Evolutionary conservation across 1,284 basidiomycete genomes (phyloP).

Genomic region (Butyriboletus appendiculatus): DNA sequence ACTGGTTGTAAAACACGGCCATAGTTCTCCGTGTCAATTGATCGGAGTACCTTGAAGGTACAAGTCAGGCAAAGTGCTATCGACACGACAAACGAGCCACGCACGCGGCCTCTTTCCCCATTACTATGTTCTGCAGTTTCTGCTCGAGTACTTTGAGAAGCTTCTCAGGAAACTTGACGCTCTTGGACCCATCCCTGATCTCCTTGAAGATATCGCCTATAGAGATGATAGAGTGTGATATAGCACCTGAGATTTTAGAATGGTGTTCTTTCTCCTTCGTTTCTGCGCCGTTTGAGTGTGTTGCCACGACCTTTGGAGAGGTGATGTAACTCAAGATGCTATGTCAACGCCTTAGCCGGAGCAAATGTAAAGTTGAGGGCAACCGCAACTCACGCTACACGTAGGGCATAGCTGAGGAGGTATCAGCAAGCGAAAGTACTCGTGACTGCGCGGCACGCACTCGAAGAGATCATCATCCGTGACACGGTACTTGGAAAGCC

Average conservation of each 20-base stretch:
- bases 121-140: slow-evolving; percentile 86
- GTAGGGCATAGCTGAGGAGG: slow-evolving; percentile 64
- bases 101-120: slow-evolving; percentile 86
- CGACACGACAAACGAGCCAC: slow-evolving; percentile 35
- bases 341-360: slow-evolving; percentile 16
- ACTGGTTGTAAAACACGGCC: slow-evolving; percentile 89
- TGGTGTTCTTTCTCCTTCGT: slow-evolving; percentile 61
- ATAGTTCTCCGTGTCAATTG: slow-evolving; percentile 85
- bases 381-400: slow-evolving; percentile 65
- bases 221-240: slow-evolving; percentile 74
- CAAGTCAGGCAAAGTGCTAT: slow-evolving; percentile 6
- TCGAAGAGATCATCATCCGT: slow-evolving; percentile 82
- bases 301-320: slow-evolving; percentile 56
- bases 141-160: slow-evolving; percentile 85
- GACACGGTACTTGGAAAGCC: slow-evolving; percentile 71
- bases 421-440: slow-evolving; percentile 16
- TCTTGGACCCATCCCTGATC: slow-evolving; percentile 72
- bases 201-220: slow-evolving; percentile 85
- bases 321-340: slow-evolving; percentile 72
- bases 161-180: slow-evolving; percentile 91
- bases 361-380: slow-evolving; percentile 6
- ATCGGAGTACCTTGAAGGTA: slow-evolving; percentile 70
- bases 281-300: slow-evolving; percentile 41
- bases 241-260: slow-evolving; percentile 59
- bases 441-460: slow-evolving; percentile 42